Evolutionary conservation across 1,139 yeast genomes (phyloP).

Genomic region (Scheffersomyces stambukii): DNA sequence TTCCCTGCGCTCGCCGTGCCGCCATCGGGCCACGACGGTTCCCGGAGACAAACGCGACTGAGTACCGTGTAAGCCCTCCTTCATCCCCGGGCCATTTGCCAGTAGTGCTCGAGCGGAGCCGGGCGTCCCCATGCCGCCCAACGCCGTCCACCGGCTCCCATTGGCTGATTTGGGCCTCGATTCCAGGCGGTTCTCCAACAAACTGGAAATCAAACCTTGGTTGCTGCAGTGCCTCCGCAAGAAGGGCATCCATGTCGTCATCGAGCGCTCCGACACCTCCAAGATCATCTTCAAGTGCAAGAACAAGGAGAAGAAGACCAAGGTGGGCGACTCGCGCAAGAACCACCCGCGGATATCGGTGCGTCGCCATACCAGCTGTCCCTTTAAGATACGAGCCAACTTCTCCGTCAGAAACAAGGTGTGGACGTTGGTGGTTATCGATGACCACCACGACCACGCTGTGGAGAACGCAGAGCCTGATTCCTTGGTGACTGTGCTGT

Average conservation of each 20-base stretch:
- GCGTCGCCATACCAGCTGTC: slow-evolving; percentile 44
- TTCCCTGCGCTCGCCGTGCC: no score
- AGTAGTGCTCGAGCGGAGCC: not conserved
- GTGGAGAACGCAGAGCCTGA: slow-evolving; percentile 8
- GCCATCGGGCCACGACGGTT: no score
- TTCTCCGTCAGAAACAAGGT: slow-evolving; percentile 49
- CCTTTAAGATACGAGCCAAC: slow-evolving; percentile 68
- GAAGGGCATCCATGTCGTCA: slow-evolving; percentile 58
- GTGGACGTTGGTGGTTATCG: slow-evolving; percentile 62
- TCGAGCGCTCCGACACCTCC: slow-evolving; percentile 64
- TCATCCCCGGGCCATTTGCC: not conserved
- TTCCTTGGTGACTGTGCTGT: no score
- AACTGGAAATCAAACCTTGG: slow-evolving; percentile 64
- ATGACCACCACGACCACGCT: slow-evolving; percentile 47
- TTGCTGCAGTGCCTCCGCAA: slow-evolving; percentile 42
- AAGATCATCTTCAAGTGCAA: slow-evolving; percentile 72
- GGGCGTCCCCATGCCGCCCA: slow-evolving; percentile 4
- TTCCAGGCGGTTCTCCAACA: slow-evolving; percentile 13
- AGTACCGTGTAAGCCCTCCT: not conserved
- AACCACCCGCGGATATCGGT: slow-evolving; percentile 8
- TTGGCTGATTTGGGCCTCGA: slow-evolving; percentile 15
- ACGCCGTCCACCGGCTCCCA: slow-evolving; percentile 6
- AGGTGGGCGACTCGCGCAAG: slow-evolving; percentile 13
- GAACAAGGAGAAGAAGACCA: slow-evolving; percentile 20
- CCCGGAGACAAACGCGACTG: not conserved